A percentile compares a stretch with the other conserved stretches of the same genome.
Evolutionary conservation across 2,329 filamentous ascomycete genomes (phyloP).

Genomic region (Macrophomina tecta): DNA sequence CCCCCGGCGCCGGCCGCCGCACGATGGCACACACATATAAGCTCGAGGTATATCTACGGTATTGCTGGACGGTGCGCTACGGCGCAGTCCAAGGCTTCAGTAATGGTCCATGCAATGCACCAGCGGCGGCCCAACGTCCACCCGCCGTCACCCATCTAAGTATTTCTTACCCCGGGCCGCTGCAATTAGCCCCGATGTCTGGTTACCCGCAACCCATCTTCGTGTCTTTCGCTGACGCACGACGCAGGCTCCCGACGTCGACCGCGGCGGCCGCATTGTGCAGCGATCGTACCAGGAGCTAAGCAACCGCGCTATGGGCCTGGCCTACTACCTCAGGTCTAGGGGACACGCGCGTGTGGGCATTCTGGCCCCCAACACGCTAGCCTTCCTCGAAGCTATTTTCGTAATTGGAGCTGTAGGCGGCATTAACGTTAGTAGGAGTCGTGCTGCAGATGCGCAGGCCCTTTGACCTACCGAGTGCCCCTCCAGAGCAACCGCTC

Average conservation of each 20-base stretch:
- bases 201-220: too few species aligned
- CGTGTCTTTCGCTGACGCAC: too few species aligned
- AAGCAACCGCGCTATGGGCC: slow-evolving; percentile 81
- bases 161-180: slow-evolving; percentile 89
- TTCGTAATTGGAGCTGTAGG: slow-evolving; percentile 86
- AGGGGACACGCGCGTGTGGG: slow-evolving; percentile 78
- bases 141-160: slow-evolving; percentile 76
- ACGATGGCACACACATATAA: too few species aligned
- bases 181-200: slow-evolving; percentile 78
- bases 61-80: too few species aligned
- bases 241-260: slow-evolving; percentile 71
- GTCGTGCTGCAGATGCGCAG: too few species aligned
- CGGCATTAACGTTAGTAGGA: slow-evolving; percentile 70
- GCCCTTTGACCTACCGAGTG: too few species aligned
- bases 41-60: too few species aligned
- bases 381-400: slow-evolving; percentile 88
- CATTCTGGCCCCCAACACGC: slow-evolving; percentile 89
- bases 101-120: too few species aligned
- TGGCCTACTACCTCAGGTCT: slow-evolving; percentile 86
- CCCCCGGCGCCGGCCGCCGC: too few species aligned
- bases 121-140: slow-evolving; percentile 56
- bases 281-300: slow-evolving; percentile 80
- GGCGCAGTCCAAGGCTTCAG: too few species aligned
- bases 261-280: slow-evolving; percentile 74
- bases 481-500: too few species aligned